phyloP scores from a whole-genome alignment of 306 rosid species.

The Inga leiocalycina region DNA sequence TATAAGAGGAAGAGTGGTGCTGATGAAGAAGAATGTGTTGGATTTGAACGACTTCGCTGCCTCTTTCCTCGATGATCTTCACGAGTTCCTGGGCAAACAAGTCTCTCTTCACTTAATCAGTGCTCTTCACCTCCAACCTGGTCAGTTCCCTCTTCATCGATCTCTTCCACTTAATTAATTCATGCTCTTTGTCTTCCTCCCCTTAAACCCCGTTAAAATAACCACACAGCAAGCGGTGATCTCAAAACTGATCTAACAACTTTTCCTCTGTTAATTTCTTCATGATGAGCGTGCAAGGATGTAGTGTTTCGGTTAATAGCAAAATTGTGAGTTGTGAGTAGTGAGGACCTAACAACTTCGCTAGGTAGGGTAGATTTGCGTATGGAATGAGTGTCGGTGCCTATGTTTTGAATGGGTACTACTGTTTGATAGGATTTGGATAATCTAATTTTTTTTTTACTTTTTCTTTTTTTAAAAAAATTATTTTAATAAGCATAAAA shows the following conservation, averaged over 20 bases:
- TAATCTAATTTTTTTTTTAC: no score
- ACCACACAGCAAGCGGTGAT: background rate
- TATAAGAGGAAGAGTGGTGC: slow-evolving; percentile 55
- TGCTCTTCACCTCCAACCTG: slow-evolving; percentile 48
- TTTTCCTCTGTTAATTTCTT: background rate
- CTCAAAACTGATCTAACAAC: background rate
- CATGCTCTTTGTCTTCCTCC: background rate
- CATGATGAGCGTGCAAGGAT: background rate
- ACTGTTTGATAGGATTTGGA: no score
- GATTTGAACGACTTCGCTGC: slow-evolving; percentile 71
- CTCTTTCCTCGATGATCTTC: slow-evolving; percentile 51
- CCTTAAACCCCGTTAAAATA: background rate
- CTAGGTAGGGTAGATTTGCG: no score
- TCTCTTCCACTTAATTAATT: background rate
- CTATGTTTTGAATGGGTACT: no score
- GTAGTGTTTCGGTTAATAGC: background rate
- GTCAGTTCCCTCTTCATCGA: slow-evolving; percentile 32
- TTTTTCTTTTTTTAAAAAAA: no score
- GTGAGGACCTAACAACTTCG: no score
- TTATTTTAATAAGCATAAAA: no score
- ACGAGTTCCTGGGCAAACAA: slow-evolving; percentile 57
- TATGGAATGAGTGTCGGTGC: no score
- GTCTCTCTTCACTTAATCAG: slow-evolving; percentile 69
- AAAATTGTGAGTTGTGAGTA: no score
- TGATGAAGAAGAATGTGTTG: slow-evolving; percentile 78